Percentiles rank a stretch among this genome's conserved stretches.
phyloP scores from a whole-genome alignment of 2,329 filamentous ascomycete genomes.

The Elsinoe australis region DNA sequence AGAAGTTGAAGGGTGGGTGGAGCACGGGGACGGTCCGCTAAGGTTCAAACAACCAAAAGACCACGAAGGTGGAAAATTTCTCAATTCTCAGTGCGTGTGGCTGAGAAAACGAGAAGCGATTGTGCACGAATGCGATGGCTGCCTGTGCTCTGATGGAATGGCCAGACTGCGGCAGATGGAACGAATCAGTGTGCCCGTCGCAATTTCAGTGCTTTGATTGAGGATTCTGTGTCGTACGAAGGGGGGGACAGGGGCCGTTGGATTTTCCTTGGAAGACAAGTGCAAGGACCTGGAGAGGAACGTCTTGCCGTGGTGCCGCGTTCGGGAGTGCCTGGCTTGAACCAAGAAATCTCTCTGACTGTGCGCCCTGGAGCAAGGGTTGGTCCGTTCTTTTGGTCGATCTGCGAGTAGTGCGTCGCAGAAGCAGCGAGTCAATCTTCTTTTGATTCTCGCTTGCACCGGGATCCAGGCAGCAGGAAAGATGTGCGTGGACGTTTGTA shows the following conservation, averaged over 20 bases:
- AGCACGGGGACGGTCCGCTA: conserved; percentile 13
- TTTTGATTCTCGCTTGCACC: conserved; percentile 6
- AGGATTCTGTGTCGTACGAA: neutral
- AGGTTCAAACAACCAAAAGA: conserved; percentile 12
- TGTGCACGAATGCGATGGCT: conserved; percentile 12
- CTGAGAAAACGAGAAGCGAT: conserved; percentile 15
- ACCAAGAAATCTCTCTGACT: conserved; percentile 3
- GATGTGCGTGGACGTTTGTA: neutral
- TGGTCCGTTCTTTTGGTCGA: conserved; percentile 14
- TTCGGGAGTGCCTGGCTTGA: conserved; percentile 15
- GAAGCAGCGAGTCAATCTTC: conserved; percentile 13
- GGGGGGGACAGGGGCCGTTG: conserved; percentile 14
- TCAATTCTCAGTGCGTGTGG: conserved; percentile 13
- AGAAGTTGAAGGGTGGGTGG: neutral
- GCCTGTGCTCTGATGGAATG: conserved; percentile 13
- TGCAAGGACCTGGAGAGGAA: neutral
- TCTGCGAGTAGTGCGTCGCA: conserved; percentile 14
- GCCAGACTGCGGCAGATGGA: conserved; percentile 11
- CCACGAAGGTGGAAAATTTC: conserved; percentile 5
- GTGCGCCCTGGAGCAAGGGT: neutral
- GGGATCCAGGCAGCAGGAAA: neutral
- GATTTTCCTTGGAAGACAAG: conserved; percentile 12
- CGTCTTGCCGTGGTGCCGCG: conserved; percentile 13
- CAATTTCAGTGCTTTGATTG: conserved; percentile 12
- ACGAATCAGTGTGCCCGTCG: conserved; percentile 11